Percentiles rank a stretch among this genome's conserved stretches.
Evolutionary conservation across 139 green algal species (phyloP).

Genomic region (Chlorella vulgaris): DNA sequence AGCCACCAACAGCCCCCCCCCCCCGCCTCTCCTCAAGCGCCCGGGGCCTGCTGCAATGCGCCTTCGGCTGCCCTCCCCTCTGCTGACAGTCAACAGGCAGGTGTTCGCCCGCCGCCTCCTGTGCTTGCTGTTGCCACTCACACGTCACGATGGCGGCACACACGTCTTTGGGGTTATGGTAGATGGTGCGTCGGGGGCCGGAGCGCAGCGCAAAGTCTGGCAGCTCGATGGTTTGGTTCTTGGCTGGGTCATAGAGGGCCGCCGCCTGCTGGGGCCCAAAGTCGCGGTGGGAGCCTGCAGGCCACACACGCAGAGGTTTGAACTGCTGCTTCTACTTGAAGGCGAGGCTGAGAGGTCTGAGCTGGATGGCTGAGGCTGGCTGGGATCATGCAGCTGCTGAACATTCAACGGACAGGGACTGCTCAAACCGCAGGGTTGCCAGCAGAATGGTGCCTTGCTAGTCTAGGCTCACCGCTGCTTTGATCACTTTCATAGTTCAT

Average conservation of each 20-base stretch:
- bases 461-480: slow-evolving; percentile 62
- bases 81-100: too few species aligned
- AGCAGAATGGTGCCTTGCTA: background rate
- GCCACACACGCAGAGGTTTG: background rate
- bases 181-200: slow-evolving; percentile 81
- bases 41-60: too few species aligned
- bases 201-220: slow-evolving; percentile 77
- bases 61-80: too few species aligned
- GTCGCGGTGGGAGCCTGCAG: slow-evolving; percentile 20
- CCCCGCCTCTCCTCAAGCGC: too few species aligned
- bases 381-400: too few species aligned
- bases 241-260: background rate
- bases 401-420: too few species aligned
- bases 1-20: too few species aligned
- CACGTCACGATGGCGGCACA: slow-evolving; percentile 29
- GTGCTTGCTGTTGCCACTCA: too few species aligned
- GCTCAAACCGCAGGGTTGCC: background rate
- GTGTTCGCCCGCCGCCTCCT: too few species aligned
- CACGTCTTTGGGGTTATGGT: slow-evolving; percentile 82
- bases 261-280: background rate
- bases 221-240: slow-evolving; percentile 60
- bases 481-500: slow-evolving; percentile 74
- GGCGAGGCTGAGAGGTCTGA: too few species aligned
- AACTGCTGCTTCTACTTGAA: too few species aligned
- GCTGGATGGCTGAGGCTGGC: too few species aligned